Percentiles rank a stretch among this genome's conserved stretches.
phyloP scores from a whole-genome alignment of 2,329 filamentous ascomycete genomes.

The Orbilia quercus region DNA sequence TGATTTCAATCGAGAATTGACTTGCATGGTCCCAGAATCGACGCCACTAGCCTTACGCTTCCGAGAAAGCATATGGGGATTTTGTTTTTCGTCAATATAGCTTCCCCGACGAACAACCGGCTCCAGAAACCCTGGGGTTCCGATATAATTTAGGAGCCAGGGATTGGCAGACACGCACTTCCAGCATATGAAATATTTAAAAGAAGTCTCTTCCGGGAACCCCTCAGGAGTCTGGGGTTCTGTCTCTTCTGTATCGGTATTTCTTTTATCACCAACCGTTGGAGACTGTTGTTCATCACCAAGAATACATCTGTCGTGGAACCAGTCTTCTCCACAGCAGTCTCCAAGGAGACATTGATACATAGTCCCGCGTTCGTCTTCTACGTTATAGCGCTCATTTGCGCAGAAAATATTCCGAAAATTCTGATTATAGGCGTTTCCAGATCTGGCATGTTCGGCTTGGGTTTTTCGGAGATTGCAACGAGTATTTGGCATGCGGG shows the following conservation, averaged over 20 bases:
- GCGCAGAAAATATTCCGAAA: conserved; percentile 93
- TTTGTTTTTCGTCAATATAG: background rate
- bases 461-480: conserved; percentile 83
- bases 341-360: conserved; percentile 77
- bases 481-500: conserved; percentile 76
- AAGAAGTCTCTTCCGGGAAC: conserved; percentile 88
- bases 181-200: conserved; percentile 91
- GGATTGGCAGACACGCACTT: conserved; percentile 88
- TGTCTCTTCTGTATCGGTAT: conserved; percentile 68
- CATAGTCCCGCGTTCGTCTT: conserved; percentile 95
- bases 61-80: conserved; percentile 13
- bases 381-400: conserved; percentile 84
- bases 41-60: conserved; percentile 52
- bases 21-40: conserved; percentile 9
- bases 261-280: conserved; percentile 47
- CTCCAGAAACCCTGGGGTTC: conserved; percentile 79
- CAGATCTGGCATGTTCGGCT: conserved; percentile 76
- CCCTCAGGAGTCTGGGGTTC: conserved; percentile 69
- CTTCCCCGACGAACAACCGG: conserved; percentile 69
- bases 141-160: conserved; percentile 91
- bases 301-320: conserved; percentile 59
- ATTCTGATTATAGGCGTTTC: conserved; percentile 95
- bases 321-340: conserved; percentile 60
- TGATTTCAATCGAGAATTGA: conserved; percentile 9
- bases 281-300: conserved; percentile 33